Evolutionary conservation across 176 grass and related monocot species (phyloP), one percentile per base, ranked within the genome.

Genomic region (Carex pumila): DNA sequence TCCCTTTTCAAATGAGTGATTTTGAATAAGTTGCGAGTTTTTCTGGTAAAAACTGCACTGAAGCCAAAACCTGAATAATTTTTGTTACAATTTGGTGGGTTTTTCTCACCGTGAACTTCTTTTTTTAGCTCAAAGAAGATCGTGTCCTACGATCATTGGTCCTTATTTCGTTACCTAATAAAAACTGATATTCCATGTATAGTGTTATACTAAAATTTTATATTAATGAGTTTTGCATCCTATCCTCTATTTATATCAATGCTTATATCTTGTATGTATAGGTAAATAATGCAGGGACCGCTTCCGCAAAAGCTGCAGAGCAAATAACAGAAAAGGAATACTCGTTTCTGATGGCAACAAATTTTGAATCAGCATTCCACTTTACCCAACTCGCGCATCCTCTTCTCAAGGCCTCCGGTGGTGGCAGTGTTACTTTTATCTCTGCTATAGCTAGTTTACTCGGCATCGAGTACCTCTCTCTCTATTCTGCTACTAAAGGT

Each of bases 321-420:
- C 77, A 86, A 57, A 58, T 17, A 43, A 91, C 87, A 1, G 72
- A 36, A 0, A 84, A 71, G 60, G 89, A 91, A 5, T 91, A 80
- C 69, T 34, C 83, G 3, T 66, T 12, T 5, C 6, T 91, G 9
- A 87, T 87, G 84, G 58, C 62, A 59, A 89, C 87, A 12, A 91
- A 91, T 76, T 10, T 91, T 32, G 89, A 91, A 60, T 88, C 89
- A 0, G 56, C 47, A 34, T 91, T 88, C 63, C 86, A 86, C 29
- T 58, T 91, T 29, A 80, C 37, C 39, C 84, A 88, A 59, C 79
- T 88, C 7, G 89, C 83, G 0, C 70, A 86, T 52, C 89, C 86
- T 19, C 86, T 91, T 67, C 70, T 43, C 3, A 88, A 79, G 60
- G 83, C 49, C 0, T 64, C 68, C 0, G 83, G 83, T 12, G 79